phyloP scores from a whole-genome alignment of 306 rosid species.

The Vigna trinervia region DNA sequence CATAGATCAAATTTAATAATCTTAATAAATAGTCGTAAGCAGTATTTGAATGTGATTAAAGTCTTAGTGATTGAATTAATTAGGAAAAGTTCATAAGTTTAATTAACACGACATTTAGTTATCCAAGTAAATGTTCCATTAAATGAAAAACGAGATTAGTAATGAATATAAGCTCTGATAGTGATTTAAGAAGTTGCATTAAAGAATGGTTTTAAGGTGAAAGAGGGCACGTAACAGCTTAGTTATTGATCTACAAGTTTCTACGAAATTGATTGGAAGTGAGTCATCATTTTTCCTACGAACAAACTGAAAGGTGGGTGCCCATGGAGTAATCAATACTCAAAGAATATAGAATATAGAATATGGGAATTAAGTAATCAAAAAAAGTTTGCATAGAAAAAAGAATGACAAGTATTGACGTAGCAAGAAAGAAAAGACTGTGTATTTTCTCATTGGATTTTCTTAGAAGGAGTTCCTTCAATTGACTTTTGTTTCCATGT shows the following conservation, averaged over 20 bases:
- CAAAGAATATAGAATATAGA: constrained; percentile 45
- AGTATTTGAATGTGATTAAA: background rate
- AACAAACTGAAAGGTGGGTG: constrained; percentile 24
- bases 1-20: background rate
- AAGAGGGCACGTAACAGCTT: constrained; percentile 33
- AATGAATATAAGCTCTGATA: background rate
- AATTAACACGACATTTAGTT: background rate
- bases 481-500: constrained; percentile 38
- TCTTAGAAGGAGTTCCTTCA: constrained; percentile 25
- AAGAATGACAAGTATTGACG: constrained; percentile 25
- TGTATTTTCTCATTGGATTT: background rate
- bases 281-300: constrained; percentile 11
- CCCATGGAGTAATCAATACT: constrained; percentile 47
- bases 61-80: background rate
- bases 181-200: background rate
- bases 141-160: background rate
- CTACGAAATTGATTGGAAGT: constrained; percentile 39
- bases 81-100: background rate
- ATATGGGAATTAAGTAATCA: constrained; percentile 31
- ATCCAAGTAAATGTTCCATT: background rate
- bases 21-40: background rate
- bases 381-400: background rate
- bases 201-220: background rate
- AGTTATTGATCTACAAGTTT: constrained; percentile 33
- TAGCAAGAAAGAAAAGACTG: background rate